Conservation (phyloP, 208 protist genomes). For the Leishmania tarentolae region DNA sequence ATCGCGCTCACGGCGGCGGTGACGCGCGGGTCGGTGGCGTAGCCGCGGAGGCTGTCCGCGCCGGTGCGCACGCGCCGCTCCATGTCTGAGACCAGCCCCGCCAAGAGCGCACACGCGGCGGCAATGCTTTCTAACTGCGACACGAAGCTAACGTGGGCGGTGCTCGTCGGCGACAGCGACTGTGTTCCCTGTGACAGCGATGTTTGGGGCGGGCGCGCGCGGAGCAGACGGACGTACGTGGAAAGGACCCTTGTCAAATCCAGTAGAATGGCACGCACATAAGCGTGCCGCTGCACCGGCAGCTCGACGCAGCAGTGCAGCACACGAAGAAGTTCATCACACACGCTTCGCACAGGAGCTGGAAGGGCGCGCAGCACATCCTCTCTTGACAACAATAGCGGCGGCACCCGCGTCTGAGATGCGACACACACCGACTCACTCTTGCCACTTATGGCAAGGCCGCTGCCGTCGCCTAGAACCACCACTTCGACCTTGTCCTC, state of each 20-base stretch:
- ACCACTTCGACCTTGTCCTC: constrained; percentile 4
- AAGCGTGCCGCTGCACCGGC: constrained; percentile 70
- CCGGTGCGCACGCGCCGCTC: constrained; percentile 61
- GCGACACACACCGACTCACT: not conserved
- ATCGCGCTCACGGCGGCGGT: constrained; percentile 5
- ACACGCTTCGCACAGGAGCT: constrained; percentile 16
- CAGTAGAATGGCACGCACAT: constrained; percentile 62
- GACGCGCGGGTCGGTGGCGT: constrained; percentile 62
- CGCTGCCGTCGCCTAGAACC: constrained; percentile 6
- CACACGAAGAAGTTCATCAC: constrained; percentile 47
- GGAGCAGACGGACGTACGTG: constrained; percentile 12
- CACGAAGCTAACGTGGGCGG: constrained; percentile 2
- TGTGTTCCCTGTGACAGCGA: not conserved
- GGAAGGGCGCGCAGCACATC: constrained; percentile 18
- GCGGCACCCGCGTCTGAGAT: not conserved
- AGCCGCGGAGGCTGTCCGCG: constrained; percentile 61
- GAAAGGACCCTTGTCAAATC: constrained; percentile 56
- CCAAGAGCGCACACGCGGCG: constrained; percentile 51
- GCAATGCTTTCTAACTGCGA: constrained; percentile 36
- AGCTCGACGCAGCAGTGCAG: constrained; percentile 39
- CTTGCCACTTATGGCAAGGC: not conserved
- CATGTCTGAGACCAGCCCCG: constrained; percentile 72
- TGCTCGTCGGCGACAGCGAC: not conserved
- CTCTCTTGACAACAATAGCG: constrained; percentile 10
- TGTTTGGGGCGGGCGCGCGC: not conserved